Conservation (phyloP, 116 monocot species). For the Cymodocea nodosa region DNA sequence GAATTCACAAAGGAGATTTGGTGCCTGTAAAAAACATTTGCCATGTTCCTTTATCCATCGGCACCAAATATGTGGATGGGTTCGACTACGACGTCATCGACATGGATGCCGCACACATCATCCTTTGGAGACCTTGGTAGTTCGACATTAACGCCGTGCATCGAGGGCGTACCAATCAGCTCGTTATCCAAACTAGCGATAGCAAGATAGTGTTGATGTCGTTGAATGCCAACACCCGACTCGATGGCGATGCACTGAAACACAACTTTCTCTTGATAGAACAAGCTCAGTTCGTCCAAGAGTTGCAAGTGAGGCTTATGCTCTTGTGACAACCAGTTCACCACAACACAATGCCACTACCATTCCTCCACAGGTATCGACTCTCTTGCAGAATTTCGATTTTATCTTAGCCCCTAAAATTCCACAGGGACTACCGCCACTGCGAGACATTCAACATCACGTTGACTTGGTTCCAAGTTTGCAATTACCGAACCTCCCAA, state of each 20-base stretch:
- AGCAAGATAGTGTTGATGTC: not conserved
- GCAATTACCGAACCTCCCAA: not conserved
- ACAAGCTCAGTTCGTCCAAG: not conserved
- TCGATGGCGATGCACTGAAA: not conserved
- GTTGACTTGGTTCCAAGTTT: not conserved
- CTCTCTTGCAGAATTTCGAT: not conserved
- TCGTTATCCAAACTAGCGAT: no score
- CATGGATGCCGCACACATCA: no score
- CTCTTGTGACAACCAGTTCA: not conserved
- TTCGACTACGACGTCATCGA: no score
- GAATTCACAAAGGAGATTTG: no score
- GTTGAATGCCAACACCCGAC: not conserved
- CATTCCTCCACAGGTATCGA: not conserved
- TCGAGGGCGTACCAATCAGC: no score
- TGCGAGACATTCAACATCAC: not conserved
- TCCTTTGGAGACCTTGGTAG: no score
- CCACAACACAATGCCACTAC: not conserved
- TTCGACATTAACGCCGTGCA: no score
- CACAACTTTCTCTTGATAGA: not conserved
- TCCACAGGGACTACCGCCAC: not conserved
- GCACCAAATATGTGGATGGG: no score
- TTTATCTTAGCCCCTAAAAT: not conserved
- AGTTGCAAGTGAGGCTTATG: not conserved
- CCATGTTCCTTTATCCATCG: no score
- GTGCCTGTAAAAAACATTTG: no score